Base-by-base conservation (phyloP, 2,329 filamentous ascomycete genomes). In the Dendrostoma leiphaemia region DNA sequence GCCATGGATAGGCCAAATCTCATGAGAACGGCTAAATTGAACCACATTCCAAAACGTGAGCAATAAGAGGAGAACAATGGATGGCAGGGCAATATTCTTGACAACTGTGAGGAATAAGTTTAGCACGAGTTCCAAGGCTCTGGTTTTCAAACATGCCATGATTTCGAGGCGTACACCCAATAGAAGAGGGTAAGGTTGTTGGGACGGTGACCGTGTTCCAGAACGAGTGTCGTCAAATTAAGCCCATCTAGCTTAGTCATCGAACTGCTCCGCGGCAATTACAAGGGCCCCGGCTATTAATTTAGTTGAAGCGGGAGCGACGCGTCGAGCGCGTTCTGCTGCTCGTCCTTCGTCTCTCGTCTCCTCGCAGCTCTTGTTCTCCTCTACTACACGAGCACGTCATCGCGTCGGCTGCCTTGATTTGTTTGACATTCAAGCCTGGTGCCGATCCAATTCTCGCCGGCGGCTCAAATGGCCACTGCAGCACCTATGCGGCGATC, bases 401-500 rank as follows among this genome's bases (percentile, higher is more conserved):
- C n/a, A n/a, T n/a, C n/a, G 50, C 38, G 28, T 26, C 17, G 10
- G 19, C 19, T 28, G 8, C 19, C 32, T 38, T 24, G 31, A 21
- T 28, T n/a, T 19, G 15, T 13, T 12, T 31, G 17, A 43, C 21
- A 26, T 9, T 26, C 24, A 31, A 17, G n/a, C 24, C 35, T 17
- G 9, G 1, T 31, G 17, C 24, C 7, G 15, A 28, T n/a, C 7
- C 6, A 23, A 21, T 9, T n/a, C 24, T 12, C 29, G 21, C 24
- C 29, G 17, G 13, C 15, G 29, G 21, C 47, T 51, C 51, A 38
- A 32, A 70, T 70, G 69, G 56, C 67, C n/a, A 59, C 60, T 28
- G 51, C 62, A 38, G 56, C 62, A 26, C 59, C 63, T 47, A 68
- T 74, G 52, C 77, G 77, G 44, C 74, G 77, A 19, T 69, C 74